Evolutionary conservation across 2,329 filamentous ascomycete genomes (phyloP), one percentile per base, ranked within the genome.

Genomic region (Cylindrodendrum hubeiense): DNA sequence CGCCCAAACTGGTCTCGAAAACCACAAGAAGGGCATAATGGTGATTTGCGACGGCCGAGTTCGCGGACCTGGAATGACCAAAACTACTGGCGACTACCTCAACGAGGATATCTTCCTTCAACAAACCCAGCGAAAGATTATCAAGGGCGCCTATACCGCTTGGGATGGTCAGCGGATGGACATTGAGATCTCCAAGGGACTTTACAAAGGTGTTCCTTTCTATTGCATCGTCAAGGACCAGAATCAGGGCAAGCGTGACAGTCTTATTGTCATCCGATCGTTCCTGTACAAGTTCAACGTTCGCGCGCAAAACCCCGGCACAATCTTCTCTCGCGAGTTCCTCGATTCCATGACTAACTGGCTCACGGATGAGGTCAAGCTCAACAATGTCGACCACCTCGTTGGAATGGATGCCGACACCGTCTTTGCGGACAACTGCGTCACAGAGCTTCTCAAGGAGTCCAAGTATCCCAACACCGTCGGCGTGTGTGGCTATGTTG

Each of bases 241-340:
- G 68, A 83, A 82, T 64, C 79, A 81, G 58, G 80, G 81, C 47
- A 83, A 83, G 71, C 75, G 80, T 3, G 81, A 83, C 66, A 79
- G 80, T 37, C 70, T 83, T 43, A 81, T 81, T 46, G 74, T 82
- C 10, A 71, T 77, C 34, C 79, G 81, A 4, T 82, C 81, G 0
- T 81, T 83, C 57, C 67, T 82, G 10, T 78, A 81, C 70, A 79
- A 82, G 65, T 83, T 78, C 77, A 81, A 83, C 55, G 68, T 75
- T 13, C 79, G 81, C n/a, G 19, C 28, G 17, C 26, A 68, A 71
- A 41, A 69, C 72, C 52, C 77, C 75, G 34, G 75, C 78, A 77
- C 78, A 34, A 78, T 81, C 59, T 82, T 83, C 67, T 77, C 73
- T 17, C 73, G 75, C 15, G 71, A 75, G 17, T 78, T 81, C 61